These are phyloP conservation scores for Xerocomus minutiporus DNA, from an alignment of 1,284 basidiomycete species.

Conservation along the genomic window DNA sequence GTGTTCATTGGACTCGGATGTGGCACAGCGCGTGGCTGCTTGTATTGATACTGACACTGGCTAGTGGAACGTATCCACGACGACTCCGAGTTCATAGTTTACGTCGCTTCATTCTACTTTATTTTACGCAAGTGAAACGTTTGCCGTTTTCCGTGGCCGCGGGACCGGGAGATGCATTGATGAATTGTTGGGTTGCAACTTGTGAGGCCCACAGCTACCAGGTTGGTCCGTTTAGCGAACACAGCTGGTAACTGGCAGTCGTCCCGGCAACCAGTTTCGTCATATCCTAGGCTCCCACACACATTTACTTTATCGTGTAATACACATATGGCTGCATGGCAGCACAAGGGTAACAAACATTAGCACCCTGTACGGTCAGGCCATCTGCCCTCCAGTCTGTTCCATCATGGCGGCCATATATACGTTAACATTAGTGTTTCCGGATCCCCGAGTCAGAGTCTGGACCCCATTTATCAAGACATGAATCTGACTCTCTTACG, in stretches of 20 bases:
- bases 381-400: background rate
- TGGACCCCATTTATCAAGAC: no score
- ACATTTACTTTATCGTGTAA: background rate
- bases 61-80: background rate
- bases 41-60: slow-evolving; percentile 21
- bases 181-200: background rate
- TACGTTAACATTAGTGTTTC: no score
- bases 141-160: background rate
- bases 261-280: background rate
- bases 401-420: background rate
- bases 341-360: background rate
- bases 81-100: background rate
- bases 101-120: background rate
- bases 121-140: background rate
- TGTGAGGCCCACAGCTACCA: background rate
- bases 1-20: slow-evolving; percentile 21
- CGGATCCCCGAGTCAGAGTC: background rate
- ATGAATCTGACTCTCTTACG: background rate
- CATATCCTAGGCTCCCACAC: background rate
- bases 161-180: background rate
- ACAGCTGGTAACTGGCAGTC: background rate
- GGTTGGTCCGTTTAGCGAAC: background rate
- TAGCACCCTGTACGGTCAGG: no score
- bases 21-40: slow-evolving; percentile 24
- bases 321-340: background rate